Percentiles rank a stretch among this genome's conserved stretches.
phyloP scores from a whole-genome alignment of 2,329 filamentous ascomycete genomes.

The Fusarium sterilihyphosum region DNA sequence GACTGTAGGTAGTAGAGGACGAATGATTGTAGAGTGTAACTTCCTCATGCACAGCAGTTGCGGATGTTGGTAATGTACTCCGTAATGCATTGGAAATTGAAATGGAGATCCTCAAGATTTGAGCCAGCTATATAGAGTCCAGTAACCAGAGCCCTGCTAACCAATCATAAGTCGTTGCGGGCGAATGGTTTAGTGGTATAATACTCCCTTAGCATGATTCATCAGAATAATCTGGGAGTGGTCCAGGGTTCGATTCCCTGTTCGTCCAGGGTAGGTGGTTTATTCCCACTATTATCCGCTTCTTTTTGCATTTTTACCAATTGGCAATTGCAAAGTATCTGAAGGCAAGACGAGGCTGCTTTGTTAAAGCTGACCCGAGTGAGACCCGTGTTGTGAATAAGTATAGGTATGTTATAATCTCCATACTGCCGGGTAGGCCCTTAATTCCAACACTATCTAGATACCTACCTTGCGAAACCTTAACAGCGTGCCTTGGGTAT shows the following conservation, averaged over 20 bases:
- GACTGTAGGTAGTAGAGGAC: accelerated
- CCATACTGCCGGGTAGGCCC: neutral
- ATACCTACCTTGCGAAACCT: neutral
- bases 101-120: too few relatives aligned
- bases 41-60: too few relatives aligned
- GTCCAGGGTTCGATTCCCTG: constrained; percentile 30
- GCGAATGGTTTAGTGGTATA: constrained; percentile 24
- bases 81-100: too few relatives aligned
- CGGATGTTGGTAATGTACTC: accelerated
- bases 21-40: neutral
- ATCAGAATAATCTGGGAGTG: constrained; percentile 9
- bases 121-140: accelerated
- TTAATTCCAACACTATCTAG: neutral
- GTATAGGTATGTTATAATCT: too few relatives aligned
- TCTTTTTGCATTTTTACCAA: neutral
- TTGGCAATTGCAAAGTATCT: accelerated
- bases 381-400: accelerated
- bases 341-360: accelerated
- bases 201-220: constrained; percentile 24
- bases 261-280: constrained; percentile 21
- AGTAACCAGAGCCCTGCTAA: accelerated
- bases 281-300: constrained; percentile 3
- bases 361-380: accelerated
- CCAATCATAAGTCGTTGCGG: constrained; percentile 13
- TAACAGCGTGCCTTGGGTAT: neutral